A percentile compares a stretch with the other conserved stretches of the same genome.
Evolutionary conservation across 169 alveolate genomes (phyloP).

Genomic region (Haemoproteus tartakovskyi): DNA sequence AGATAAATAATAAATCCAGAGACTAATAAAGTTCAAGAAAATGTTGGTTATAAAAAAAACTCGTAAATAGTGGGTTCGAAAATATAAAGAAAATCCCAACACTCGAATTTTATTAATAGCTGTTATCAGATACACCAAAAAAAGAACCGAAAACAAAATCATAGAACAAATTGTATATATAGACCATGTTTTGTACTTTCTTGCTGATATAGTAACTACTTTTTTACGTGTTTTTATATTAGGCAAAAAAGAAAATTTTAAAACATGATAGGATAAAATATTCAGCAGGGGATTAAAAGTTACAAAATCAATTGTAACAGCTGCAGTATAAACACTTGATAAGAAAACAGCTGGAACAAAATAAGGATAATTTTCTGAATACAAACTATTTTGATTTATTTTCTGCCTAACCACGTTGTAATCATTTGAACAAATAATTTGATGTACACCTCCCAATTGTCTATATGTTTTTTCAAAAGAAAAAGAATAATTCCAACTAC

Average conservation of each 20-base stretch:
- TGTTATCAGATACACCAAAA: no score
- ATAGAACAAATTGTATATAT: conserved; percentile 5
- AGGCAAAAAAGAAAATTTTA: conserved; percentile 66
- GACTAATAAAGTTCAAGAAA: no score
- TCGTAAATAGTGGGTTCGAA: no score
- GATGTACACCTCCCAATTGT: conserved; percentile 68
- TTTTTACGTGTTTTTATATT: conserved; percentile 39
- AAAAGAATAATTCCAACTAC: conserved; percentile 16
- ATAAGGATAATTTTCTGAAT: conserved; percentile 65
- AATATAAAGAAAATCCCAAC: no score
- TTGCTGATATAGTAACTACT: conserved; percentile 30
- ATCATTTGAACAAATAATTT: conserved; percentile 64
- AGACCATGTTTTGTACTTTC: no score
- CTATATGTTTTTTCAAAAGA: conserved; percentile 48
- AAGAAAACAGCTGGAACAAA: conserved; percentile 72
- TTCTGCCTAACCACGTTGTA: conserved; percentile 59
- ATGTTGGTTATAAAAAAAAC: no score
- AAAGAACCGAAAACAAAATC: conserved; percentile 10
- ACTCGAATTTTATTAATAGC: no score
- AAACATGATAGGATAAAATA: conserved; percentile 63
- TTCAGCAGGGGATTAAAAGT: conserved; percentile 64
- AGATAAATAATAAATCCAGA: no score
- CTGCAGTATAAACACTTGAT: conserved; percentile 65
- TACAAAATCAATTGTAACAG: conserved; percentile 71
- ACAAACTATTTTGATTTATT: conserved; percentile 66